These are phyloP conservation scores for Diaporthe ilicicola DNA, from an alignment of 2,329 filamentous ascomycete genomes.

Conservation along the genomic window DNA sequence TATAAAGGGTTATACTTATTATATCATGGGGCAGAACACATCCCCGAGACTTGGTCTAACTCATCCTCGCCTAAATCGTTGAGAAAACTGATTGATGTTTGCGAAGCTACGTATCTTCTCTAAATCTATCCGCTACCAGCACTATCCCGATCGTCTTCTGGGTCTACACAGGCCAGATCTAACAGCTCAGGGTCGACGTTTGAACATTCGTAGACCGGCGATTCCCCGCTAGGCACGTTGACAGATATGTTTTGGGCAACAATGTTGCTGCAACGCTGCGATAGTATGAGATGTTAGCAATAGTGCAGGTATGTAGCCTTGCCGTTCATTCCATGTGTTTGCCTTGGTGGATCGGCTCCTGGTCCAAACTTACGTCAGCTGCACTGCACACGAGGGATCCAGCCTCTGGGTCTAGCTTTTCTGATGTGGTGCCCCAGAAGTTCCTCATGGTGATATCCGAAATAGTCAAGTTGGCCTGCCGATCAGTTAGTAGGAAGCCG, in stretches of 20 bases:
- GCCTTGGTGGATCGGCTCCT: not conserved
- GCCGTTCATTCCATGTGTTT: not conserved
- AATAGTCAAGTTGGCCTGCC: conserved; percentile 56
- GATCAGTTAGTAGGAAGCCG: not conserved
- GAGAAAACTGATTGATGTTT: not conserved
- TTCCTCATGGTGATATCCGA: conserved; percentile 64
- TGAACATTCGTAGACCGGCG: not conserved
- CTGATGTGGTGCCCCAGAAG: conserved; percentile 44
- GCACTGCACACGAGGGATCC: conserved; percentile 8
- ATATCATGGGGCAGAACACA: no score
- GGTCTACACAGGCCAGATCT: not conserved
- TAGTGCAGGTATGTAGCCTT: no score
- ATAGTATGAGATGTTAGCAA: not conserved
- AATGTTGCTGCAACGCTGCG: conserved; percentile 4
- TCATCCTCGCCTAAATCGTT: no score
- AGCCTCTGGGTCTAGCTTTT: not conserved
- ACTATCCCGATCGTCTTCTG: not conserved
- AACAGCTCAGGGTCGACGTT: not conserved
- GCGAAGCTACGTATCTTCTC: no score
- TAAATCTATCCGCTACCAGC: not conserved
- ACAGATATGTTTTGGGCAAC: conserved; percentile 6
- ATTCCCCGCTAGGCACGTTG: conserved; percentile 4
- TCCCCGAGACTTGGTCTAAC: no score
- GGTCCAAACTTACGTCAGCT: not conserved
- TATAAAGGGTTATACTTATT: no score